Conservation (phyloP, 371 early-diverging fungal species). For the Actinomortierella ambigua region DNA sequence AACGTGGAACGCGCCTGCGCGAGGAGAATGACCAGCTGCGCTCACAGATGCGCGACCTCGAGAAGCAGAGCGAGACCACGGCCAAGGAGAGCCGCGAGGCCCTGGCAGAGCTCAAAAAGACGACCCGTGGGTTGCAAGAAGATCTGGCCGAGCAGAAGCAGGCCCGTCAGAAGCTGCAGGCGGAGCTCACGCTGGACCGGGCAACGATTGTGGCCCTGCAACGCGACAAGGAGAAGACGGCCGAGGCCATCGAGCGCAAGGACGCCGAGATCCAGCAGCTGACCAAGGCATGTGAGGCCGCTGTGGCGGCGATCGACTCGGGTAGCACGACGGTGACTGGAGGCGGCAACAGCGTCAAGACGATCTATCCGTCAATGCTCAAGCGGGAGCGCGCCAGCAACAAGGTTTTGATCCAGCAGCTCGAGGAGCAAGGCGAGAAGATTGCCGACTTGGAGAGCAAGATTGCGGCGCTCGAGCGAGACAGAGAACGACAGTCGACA, state of each 20-base stretch:
- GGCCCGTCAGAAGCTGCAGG: constrained; percentile 32
- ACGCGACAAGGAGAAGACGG: constrained; percentile 11
- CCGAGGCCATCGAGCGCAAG: constrained; percentile 25
- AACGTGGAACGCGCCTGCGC: constrained; percentile 28
- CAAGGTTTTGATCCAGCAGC: constrained; percentile 39
- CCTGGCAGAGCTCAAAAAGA: constrained; percentile 34
- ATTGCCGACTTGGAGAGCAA: constrained; percentile 37
- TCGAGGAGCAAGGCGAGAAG: constrained; percentile 47
- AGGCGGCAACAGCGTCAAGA: constrained; percentile 28
- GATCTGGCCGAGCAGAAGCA: constrained; percentile 34
- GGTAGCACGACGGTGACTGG: constrained; percentile 10
- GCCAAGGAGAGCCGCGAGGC: constrained; percentile 18
- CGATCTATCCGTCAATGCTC: constrained; percentile 45
- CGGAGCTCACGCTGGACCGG: constrained; percentile 14
- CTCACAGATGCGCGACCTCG: constrained; percentile 37
- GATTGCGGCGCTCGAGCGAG: constrained; percentile 34
- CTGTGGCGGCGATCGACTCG: constrained; percentile 37
- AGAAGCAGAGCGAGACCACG: constrained; percentile 26
- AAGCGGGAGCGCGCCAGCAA: constrained; percentile 45
- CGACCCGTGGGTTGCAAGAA: constrained; percentile 26
- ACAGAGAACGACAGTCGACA: constrained; percentile 20
- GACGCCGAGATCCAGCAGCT: constrained; percentile 29
- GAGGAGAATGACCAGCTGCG: constrained; percentile 38
- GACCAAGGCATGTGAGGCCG: constrained; percentile 37
- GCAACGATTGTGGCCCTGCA: constrained; percentile 19